phyloP scores from a whole-genome alignment of 169 alveolate species.

The Plasmodium berghei region DNA sequence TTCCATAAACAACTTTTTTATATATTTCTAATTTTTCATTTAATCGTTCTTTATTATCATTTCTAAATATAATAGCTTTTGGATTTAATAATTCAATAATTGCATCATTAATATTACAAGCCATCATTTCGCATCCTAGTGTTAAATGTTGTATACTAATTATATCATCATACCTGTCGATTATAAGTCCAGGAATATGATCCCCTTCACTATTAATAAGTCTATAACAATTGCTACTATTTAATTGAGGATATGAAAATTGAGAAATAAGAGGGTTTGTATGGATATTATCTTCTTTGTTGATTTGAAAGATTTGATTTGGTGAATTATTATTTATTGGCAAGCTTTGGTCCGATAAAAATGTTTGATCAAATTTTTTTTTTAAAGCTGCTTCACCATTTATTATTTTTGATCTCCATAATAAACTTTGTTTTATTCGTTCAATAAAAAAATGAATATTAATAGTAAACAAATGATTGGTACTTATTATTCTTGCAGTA shows the following conservation, averaged over 20 bases:
- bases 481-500: slow-evolving; percentile 57
- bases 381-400: background rate
- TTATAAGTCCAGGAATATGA: slow-evolving; percentile 77
- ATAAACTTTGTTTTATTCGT: slow-evolving; percentile 22
- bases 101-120: slow-evolving; percentile 66
- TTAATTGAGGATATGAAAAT: background rate
- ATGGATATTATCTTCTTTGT: background rate
- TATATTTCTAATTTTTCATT: slow-evolving; percentile 66
- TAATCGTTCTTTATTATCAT: slow-evolving; percentile 74
- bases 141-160: slow-evolving; percentile 47
- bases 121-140: slow-evolving; percentile 45
- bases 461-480: slow-evolving; percentile 45
- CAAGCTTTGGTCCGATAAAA: background rate
- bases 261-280: background rate
- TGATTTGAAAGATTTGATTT: background rate
- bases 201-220: slow-evolving; percentile 79
- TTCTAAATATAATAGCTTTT: slow-evolving; percentile 56
- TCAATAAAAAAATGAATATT: slow-evolving; percentile 67
- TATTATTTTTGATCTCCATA: slow-evolving; percentile 28
- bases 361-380: background rate
- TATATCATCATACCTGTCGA: slow-evolving; percentile 72
- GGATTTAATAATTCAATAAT: slow-evolving; percentile 61
- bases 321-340: background rate
- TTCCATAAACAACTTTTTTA: slow-evolving; percentile 56
- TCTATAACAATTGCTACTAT: slow-evolving; percentile 45